A percentile compares a stretch with the other conserved stretches of the same genome.
These are phyloP conservation scores for Artemisia tridentata DNA, from an alignment of 129 eudicot species.

Conservation along the genomic window DNA sequence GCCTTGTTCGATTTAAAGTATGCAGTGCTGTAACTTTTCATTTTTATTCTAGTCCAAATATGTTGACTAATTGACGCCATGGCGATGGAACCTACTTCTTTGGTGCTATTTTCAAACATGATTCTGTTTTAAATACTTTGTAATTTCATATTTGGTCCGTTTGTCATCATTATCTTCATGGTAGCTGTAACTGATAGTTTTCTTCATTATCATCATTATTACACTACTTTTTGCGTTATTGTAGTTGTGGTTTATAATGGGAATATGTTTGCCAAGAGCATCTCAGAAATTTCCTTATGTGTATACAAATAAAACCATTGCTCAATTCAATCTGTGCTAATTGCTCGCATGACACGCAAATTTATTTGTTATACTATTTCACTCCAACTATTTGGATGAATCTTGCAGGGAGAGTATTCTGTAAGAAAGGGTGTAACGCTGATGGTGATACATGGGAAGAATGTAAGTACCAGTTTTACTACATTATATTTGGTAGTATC, in stretches of 20 bases:
- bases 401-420: slow-evolving; percentile 90
- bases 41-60: background rate
- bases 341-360: background rate
- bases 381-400: background rate
- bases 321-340: background rate
- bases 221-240: slow-evolving; percentile 3
- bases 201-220: background rate
- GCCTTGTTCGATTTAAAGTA: too few species aligned
- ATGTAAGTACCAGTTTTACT: slow-evolving; percentile 54
- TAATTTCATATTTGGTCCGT: background rate
- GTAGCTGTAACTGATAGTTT: background rate
- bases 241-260: background rate
- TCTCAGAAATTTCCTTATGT: slow-evolving; percentile 8
- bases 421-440: slow-evolving; percentile 93
- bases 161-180: background rate
- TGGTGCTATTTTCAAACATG: too few species aligned
- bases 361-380: background rate
- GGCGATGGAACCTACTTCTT: background rate
- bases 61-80: background rate
- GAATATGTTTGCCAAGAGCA: background rate
- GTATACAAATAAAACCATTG: slow-evolving; percentile 7
- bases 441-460: slow-evolving; percentile 99
- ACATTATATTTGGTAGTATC: background rate
- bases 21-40: too few species aligned
- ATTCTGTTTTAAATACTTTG: background rate